Conservation (phyloP, 768 basidiomycete species). For the Tulasnella sp. region DNA sequence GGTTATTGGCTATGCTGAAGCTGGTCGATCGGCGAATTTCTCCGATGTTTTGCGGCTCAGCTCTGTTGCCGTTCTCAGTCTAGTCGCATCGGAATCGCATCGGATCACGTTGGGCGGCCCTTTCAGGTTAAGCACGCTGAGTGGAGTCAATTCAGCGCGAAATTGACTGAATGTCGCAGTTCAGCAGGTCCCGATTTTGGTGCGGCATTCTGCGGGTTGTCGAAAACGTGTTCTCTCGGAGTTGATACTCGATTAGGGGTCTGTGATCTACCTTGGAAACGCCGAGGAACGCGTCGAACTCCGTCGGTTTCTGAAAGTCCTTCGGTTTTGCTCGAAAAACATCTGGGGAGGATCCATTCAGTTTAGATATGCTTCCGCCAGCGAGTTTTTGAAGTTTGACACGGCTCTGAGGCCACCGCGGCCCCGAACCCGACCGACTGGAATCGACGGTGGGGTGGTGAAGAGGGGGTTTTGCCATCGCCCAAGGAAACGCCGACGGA, state of each 20-base stretch:
- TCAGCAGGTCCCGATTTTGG: not conserved
- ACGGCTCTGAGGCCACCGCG: not conserved
- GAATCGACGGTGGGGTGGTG: not conserved
- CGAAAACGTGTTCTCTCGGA: constrained; percentile 1
- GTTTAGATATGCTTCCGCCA: not conserved
- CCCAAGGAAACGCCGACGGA: constrained; percentile 9
- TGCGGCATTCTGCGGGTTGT: not conserved
- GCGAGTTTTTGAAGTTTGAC: not conserved
- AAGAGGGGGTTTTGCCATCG: constrained; percentile 3
- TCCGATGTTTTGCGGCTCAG: not conserved
- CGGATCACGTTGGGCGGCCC: not conserved
- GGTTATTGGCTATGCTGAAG: not conserved
- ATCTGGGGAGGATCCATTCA: not conserved
- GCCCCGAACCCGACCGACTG: not conserved
- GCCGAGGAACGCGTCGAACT: not conserved
- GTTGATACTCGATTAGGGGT: constrained; percentile 3
- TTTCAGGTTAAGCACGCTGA: constrained; percentile 2
- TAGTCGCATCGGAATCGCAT: not conserved
- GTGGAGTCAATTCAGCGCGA: constrained; percentile 9
- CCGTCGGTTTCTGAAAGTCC: not conserved
- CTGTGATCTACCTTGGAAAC: constrained; percentile 7
- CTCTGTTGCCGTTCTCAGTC: not conserved
- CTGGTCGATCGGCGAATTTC: not conserved
- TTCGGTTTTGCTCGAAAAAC: not conserved
- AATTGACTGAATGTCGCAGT: not conserved